Conservation (phyloP, 768 basidiomycete species). For the Tricholoma flavovirens region DNA sequence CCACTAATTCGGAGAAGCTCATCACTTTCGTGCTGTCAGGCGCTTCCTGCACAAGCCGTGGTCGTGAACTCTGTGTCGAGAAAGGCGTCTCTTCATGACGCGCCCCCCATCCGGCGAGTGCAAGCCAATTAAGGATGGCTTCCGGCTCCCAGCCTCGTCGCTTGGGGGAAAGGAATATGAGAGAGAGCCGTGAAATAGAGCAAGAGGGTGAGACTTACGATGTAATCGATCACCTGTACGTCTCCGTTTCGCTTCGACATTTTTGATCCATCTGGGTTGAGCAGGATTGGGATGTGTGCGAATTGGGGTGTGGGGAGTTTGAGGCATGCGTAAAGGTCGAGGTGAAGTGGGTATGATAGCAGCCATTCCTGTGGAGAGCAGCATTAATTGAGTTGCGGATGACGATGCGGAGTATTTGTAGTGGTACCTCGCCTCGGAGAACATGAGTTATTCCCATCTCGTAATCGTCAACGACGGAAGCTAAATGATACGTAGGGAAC, state of each 20-base stretch:
- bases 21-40: conserved; percentile 65
- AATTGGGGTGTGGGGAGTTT: conserved; percentile 70
- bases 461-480: conserved; percentile 93
- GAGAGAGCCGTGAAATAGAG: not conserved
- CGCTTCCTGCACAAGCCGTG: conserved; percentile 29
- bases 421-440: conserved; percentile 81
- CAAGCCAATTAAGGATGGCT: conserved; percentile 89
- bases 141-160: conserved; percentile 84
- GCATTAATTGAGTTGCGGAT: not conserved
- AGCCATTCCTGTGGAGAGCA: conserved; percentile 80
- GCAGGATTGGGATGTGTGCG: conserved; percentile 85
- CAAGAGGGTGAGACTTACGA: conserved; percentile 40
- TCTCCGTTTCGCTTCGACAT: conserved; percentile 94
- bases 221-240: conserved; percentile 81
- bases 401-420: not conserved
- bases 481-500: conserved; percentile 95
- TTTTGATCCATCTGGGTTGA: conserved; percentile 88
- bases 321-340: conserved; percentile 82
- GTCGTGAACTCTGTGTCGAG: conserved; percentile 11
- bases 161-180: conserved; percentile 31
- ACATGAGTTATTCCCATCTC: conserved; percentile 97
- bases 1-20: conserved; percentile 58
- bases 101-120: conserved; percentile 89
- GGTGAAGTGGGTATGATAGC: conserved; percentile 85
- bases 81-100: conserved; percentile 29